Evolutionary conservation across 768 basidiomycete genomes (phyloP).

Genomic region (Lentinula edodes): DNA sequence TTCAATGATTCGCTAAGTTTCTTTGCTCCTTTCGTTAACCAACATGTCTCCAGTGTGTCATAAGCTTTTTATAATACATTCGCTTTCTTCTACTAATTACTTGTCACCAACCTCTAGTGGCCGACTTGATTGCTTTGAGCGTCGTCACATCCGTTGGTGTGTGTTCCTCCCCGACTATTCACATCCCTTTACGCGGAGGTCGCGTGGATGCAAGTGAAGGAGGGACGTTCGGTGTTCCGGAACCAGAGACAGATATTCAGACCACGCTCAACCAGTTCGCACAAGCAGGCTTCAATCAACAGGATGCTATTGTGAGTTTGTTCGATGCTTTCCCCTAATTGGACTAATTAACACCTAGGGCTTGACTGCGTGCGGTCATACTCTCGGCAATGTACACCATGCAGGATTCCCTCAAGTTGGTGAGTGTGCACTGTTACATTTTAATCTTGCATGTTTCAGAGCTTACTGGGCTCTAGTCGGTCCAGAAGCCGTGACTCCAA

Average conservation of each 20-base stretch:
- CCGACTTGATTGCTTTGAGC: slow-evolving; percentile 17
- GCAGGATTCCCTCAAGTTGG: slow-evolving; percentile 14
- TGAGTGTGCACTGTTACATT: neutral
- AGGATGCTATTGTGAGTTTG: slow-evolving; percentile 13
- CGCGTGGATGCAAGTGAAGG: slow-evolving; percentile 17
- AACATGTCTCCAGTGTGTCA: slow-evolving; percentile 7
- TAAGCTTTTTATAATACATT: neutral
- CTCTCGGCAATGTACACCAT: slow-evolving; percentile 12
- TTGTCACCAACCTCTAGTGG: slow-evolving; percentile 8
- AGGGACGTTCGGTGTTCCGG: slow-evolving; percentile 16
- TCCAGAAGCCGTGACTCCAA: slow-evolving; percentile 12
- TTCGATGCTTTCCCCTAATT: neutral
- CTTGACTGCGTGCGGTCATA: slow-evolving; percentile 12
- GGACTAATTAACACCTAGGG: slow-evolving; percentile 6
- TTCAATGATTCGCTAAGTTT: slow-evolving; percentile 12
- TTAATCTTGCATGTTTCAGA: neutral
- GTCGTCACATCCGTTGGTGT: slow-evolving; percentile 10
- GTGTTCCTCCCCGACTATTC: slow-evolving; percentile 12
- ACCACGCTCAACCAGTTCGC: slow-evolving; percentile 12
- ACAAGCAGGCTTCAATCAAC: slow-evolving; percentile 9
- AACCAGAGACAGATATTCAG: slow-evolving; percentile 14
- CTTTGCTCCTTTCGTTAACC: slow-evolving; percentile 11
- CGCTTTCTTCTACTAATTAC: neutral
- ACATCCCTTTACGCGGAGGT: slow-evolving; percentile 15
- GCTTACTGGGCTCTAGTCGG: slow-evolving; percentile 2